Base-by-base conservation (phyloP, 371 early-diverging fungal species). In the Rhizopus sp. region DNA sequence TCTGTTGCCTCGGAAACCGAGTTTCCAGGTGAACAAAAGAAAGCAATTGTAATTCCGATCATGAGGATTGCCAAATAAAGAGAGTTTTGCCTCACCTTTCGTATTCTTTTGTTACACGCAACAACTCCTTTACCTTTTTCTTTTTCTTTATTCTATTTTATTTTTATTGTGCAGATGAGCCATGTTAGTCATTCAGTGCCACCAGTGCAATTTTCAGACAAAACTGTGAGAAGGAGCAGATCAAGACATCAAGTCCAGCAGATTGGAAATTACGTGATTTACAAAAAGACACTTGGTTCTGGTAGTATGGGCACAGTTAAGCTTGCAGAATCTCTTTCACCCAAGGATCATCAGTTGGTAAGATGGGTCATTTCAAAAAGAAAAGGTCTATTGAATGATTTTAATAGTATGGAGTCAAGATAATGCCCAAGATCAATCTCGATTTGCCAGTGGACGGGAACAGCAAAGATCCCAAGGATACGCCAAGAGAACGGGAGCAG, bases 221-320 rank as follows among this genome's bases (percentile, higher is more conserved):
- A 3, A 8, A 46, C 17, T 23, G 46, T 46, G 12, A 16, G 12
- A 7, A 9, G 29, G 7, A 46, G 15, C 15, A 46, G 29, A 23
- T 29, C 50, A 35, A 34, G 49, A 30, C 16, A 52, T 31, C 62
- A 64, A 46, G 55, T 56, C 0, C 59, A 72, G n/a, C 70, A 70
- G 16, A 60, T 75, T 45, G 65, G 64, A 13, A 72, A 75, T 42
- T 75, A 75, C 55, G 64, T 75, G 9, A 75, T 75, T 52, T 63
- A 70, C 50, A 68, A 68, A 45, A 97, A 95, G 66, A 92, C 94
- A 2, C 77, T 99, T 16, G 99, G 99, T 16, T 92, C 93, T 40
- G 99, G 99, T 17, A 93, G 94, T 54, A 97, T 97, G 91, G 96
- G 97, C 51, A 95, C 94, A 69, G 99, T 99, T 49, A 96, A 98